Evolutionary conservation across 225 moss, liverwort and hornwort genomes (phyloP), one percentile per base, ranked within the genome.

Genomic region (Antitrichia curtipendula): DNA sequence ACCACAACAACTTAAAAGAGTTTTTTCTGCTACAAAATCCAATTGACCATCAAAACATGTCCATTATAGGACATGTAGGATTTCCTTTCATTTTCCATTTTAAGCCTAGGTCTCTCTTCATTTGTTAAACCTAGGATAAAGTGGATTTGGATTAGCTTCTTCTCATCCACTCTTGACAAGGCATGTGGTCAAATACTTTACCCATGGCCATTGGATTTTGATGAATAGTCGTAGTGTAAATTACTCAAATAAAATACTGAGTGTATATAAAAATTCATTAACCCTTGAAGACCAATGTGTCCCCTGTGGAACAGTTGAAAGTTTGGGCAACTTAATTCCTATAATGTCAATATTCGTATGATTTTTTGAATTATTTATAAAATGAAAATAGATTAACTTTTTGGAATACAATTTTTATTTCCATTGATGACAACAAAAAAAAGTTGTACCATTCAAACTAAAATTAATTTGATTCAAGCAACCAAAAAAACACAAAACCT

Each of bases 251-350:
- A n/a, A n/a, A n/a, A n/a, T n/a, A n/a, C n/a, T n/a, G n/a, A n/a
- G n/a, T n/a, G n/a, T n/a, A n/a, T n/a, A n/a, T n/a, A n/a, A n/a
- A n/a, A n/a, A n/a, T n/a, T n/a, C n/a, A n/a, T n/a, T n/a, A n/a
- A n/a, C n/a, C n/a, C n/a, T n/a, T n/a, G n/a, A n/a, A n/a, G n/a
- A n/a, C n/a, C n/a, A n/a, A n/a, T n/a, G 31, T 31, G 16, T 62
- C 8, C 38, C 4, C 0, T 14, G 0, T 3, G 8, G 1, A 8
- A 69, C 1, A 0, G 1, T 41, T 41, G 15, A 70, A 41, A 25
- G 25, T 70, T 12, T 70, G 1, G 40, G 2, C 40, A 70, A 70
- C 8, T n/a, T n/a, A n/a, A n/a, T 70, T 9, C 5, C 8, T 8
- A 41, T 8, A 3, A 70, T 70, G 3, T 40, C 14, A 15, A 70